Evolutionary conservation across 768 basidiomycete species (phyloP).

Genomic region (Royoungia palumana): DNA sequence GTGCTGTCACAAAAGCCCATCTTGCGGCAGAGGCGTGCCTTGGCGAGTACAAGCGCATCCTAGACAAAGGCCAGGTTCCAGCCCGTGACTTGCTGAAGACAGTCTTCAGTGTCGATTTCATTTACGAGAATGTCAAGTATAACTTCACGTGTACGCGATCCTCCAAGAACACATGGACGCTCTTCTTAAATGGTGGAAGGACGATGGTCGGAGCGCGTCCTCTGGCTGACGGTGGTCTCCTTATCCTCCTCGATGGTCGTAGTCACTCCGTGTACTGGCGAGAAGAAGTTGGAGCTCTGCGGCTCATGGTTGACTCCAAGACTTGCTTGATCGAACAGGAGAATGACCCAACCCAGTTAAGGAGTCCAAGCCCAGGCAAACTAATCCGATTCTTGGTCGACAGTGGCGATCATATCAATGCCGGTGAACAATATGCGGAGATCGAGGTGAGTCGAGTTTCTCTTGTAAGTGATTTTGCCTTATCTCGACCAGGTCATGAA

Average conservation of each 20-base stretch:
- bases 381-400: conserved; percentile 93
- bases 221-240: conserved; percentile 91
- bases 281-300: conserved; percentile 92
- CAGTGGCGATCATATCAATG: conserved; percentile 94
- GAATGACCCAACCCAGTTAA: conserved; percentile 96
- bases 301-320: conserved; percentile 94
- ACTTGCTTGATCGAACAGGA: conserved; percentile 99
- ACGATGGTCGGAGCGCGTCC: conserved; percentile 90
- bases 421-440: conserved; percentile 96
- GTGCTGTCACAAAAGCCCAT: conserved; percentile 93
- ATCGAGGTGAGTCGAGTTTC: conserved; percentile 69
- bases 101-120: conserved; percentile 95
- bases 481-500: conserved; percentile 75
- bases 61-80: conserved; percentile 98
- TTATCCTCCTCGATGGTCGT: conserved; percentile 87
- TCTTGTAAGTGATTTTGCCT: neutral
- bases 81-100: conserved; percentile 93
- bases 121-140: conserved; percentile 93
- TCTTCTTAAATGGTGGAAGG: conserved; percentile 94
- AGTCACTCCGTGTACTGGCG: conserved; percentile 98
- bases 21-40: conserved; percentile 87
- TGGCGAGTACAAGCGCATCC: conserved; percentile 88
- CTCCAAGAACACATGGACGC: conserved; percentile 83
- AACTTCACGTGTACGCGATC: conserved; percentile 94
- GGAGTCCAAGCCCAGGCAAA: conserved; percentile 96